Conservation (phyloP, 768 basidiomycete species). For the Kwoniella sp. region DNA sequence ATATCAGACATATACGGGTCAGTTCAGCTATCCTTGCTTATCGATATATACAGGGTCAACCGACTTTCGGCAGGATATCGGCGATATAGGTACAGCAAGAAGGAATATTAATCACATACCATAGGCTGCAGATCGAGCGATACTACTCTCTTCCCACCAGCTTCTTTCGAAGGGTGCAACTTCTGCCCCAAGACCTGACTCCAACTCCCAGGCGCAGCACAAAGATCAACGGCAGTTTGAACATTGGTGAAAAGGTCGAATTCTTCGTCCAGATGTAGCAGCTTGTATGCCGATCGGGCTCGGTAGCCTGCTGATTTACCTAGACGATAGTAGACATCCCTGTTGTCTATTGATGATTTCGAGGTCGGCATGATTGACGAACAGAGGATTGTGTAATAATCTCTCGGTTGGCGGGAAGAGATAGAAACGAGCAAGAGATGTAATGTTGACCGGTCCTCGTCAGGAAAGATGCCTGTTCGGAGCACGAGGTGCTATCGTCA, state of each 20-base stretch:
- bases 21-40: no score
- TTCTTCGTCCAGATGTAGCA: constrained; percentile 54
- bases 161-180: constrained; percentile 34
- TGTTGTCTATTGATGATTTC: constrained; percentile 51
- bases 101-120: constrained; percentile 22
- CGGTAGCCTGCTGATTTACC: constrained; percentile 52
- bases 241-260: constrained; percentile 54
- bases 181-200: constrained; percentile 56
- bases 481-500: no score
- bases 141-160: constrained; percentile 35
- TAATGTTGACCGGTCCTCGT: no score
- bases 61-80: no score
- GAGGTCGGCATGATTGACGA: constrained; percentile 44
- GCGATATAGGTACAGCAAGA: no score
- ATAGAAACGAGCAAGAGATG: no score
- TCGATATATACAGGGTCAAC: no score
- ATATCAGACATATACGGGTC: no score
- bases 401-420: no score
- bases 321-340: constrained; percentile 55
- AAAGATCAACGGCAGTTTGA: constrained; percentile 53
- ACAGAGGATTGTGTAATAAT: no score
- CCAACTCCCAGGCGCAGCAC: constrained; percentile 57
- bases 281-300: constrained; percentile 54
- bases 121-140: constrained; percentile 52
- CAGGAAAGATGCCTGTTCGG: no score